Base-by-base conservation (phyloP, 1,139 yeast genomes). In the Kazachstania sp. region DNA sequence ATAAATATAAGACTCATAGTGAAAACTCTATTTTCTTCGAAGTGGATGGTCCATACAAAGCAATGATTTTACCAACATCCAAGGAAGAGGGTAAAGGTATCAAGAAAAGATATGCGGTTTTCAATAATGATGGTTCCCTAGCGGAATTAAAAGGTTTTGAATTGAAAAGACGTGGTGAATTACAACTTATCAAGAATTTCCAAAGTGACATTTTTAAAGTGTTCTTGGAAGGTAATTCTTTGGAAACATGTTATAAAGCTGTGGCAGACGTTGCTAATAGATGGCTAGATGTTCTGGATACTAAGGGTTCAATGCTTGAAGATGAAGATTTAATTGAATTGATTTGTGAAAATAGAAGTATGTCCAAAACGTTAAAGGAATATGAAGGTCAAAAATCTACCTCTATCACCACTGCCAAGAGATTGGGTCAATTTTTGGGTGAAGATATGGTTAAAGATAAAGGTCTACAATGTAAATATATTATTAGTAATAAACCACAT, bases 101-200 rank as follows among this genome's bases (percentile, higher is more conserved):
- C 63, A 94, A 94, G 64, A 94, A 94, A 60, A 77, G 98, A 59
- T 94, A 94, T 60, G 99, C 98, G 1, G 99, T 94, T 7, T 94
- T 94, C 68, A 92, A 94, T 63, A 81, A 85, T 49, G 97, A 94
- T 64, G 98, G 97, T 0, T 72, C 95, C 0, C 66, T 94, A 42
- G 98, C 98, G 0, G 99, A 94, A 66, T 72, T 94, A 58, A 94
- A 94, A 64, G 99, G 99, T 7, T 94, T 94, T 63, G 99, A 94
- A 67, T 73, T 94, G 64, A 94, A 94, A 63, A 79, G 99, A 68
- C 80, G 99, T 67, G 99, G 99, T 60, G 99, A 94, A 65, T 72
- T 94, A 54, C 94, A 90, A 56, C 71, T 94, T 53, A 88, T 94
- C 63, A 94, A 94, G 61, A 88, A 90, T 56, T 94, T 94, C 67